Evolutionary conservation across 2,329 filamentous ascomycete genomes (phyloP), one percentile per base, ranked within the genome.

Genomic region (Tolypocladium pustulatum): DNA sequence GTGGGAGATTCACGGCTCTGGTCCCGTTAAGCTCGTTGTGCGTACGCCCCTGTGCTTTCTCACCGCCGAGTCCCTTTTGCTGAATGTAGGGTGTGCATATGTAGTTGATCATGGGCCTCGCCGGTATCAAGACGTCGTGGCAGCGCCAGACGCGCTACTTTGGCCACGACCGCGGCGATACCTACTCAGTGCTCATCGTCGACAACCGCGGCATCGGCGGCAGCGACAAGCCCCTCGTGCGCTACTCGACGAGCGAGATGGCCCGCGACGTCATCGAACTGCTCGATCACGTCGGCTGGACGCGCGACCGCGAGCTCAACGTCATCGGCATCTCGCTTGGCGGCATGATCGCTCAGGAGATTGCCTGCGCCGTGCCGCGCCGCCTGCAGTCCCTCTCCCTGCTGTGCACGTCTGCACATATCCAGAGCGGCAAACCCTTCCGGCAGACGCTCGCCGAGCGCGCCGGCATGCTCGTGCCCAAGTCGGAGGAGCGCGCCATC

Each of bases 331-430:
- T 93, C 63, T 90, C 87, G 60, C 89, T 96, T 81, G 91, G 91
- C 62, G 91, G 91, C 67, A 96, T 96, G 91, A 93, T 96, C 66
- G 84, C 89, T 2, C 91, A 96, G 72, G 91, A 96, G 74, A 68
- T 96, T 4, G 84, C 80, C 27, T 76, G 73, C 64, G 71, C 77
- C n/a, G 72, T 76, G 36, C 83, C 84, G 0, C 62, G 73, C 15
- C 76, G 81, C 54, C 69, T 89, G 57, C 73, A 75, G 30, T 82
- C 79, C 20, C 73, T 90, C 22, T 79, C 75, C 38, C 78, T 90
- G 3, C 72, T 86, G 61, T 84, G 80, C 69, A 89, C 86, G 2
- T 82, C 85, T 1, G 81, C 84, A 5, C 69, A 71, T 38, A 77
- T 88, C 59, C 80, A 85, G 63, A 85, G 85, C 72, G 85, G 84